Evolutionary conservation across 345 rosid genomes (phyloP).

Genomic region (Arabidopsis thaliana): TAIR10.1 NC_003071.7:15607001-15607500

Average conservation of each 20-base stretch:
- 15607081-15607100: constrained; percentile 2
- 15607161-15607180: not conserved
- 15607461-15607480: constrained; percentile 43
- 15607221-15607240: not conserved
- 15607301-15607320: not conserved
- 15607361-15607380: constrained; percentile 22
- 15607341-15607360: not conserved
- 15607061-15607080: not conserved
- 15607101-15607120: constrained; percentile 13
- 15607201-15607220: not conserved
- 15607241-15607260: not conserved
- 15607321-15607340: constrained; percentile 7
- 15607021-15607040: constrained; percentile 3
- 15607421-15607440: not conserved
- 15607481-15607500: constrained; percentile 51
- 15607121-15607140: constrained; percentile 18
- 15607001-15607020: constrained; percentile 13
- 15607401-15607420: not conserved
- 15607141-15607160: not conserved
- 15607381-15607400: constrained; percentile 1
- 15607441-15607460: not conserved
- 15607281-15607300: not conserved
- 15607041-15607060: constrained; percentile 17
- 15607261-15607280: not conserved
- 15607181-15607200: constrained; percentile 7